Conservation (phyloP, 2,329 filamentous ascomycete genomes). For the Colletotrichum neosansevieriae region DNA sequence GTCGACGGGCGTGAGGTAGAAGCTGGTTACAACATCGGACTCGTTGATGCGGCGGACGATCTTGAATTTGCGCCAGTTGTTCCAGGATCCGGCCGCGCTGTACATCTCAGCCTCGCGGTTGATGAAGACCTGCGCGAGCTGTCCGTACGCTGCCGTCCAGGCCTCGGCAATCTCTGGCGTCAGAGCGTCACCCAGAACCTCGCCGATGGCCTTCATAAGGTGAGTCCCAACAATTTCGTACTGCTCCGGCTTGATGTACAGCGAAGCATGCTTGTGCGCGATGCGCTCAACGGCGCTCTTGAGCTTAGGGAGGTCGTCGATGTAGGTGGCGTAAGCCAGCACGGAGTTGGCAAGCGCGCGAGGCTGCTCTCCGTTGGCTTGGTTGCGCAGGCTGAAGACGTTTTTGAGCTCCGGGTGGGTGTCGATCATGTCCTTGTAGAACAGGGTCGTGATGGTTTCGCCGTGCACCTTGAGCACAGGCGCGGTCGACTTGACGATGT, state of each 20-base stretch:
- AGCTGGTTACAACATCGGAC: conserved; percentile 71
- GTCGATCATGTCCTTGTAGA: conserved; percentile 77
- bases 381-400: conserved; percentile 78
- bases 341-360: conserved; percentile 77
- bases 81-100: conserved; percentile 59
- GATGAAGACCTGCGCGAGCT: conserved; percentile 80
- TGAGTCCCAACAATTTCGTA: conserved; percentile 78
- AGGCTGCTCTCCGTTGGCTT: conserved; percentile 75
- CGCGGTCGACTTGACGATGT: conserved; percentile 81
- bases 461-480: conserved; percentile 79
- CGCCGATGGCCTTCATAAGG: conserved; percentile 75
- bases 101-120: conserved; percentile 72
- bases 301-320: conserved; percentile 76
- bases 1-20: conserved; percentile 77
- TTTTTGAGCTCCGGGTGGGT: conserved; percentile 75
- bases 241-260: conserved; percentile 77
- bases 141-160: conserved; percentile 78
- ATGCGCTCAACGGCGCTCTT: conserved; percentile 73
- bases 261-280: conserved; percentile 79
- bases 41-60: conserved; percentile 73
- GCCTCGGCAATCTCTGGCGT: conserved; percentile 76
- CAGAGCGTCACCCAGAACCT: conserved; percentile 75
- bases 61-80: conserved; percentile 63
- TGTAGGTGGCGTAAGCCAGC: conserved; percentile 78
- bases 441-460: conserved; percentile 74